Evolutionary conservation across 2,329 filamentous ascomycete genomes (phyloP), one percentile per base, ranked within the genome.

Genomic region (Chaetomium globosum): DNA sequence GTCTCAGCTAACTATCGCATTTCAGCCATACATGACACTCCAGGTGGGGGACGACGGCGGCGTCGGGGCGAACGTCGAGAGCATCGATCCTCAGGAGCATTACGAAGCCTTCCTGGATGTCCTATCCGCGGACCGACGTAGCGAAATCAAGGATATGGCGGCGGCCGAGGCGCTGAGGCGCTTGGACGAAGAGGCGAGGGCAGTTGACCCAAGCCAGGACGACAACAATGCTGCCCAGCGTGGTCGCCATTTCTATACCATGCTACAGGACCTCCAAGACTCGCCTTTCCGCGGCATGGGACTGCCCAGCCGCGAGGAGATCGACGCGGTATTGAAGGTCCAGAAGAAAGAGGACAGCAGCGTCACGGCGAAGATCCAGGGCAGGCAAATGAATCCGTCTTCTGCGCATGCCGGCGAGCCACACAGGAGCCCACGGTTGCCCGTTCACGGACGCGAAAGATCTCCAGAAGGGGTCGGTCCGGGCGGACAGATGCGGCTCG

Each of bases 81-180:
- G 10, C 33, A 46, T 57, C 26, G 54, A 26, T 16, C 3, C 21
- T 28, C n/a, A 46, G n/a, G 26, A 26, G 2, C 26, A 26, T 26
- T 26, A 26, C 26, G 26, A 26, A 4, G 26, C 26, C 26, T 26
- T 57, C 19, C 16, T 57, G n/a, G 54, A 13, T 13, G 33, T 57
- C n/a, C 10, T 57, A 2, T 57, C 54, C 0, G 12, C 54, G 8
- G 54, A 46, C 6, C 54, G 21, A 43, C 21, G 21, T 1, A 57
- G 54, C 54, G 54, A 57, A 10, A 43, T 57, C 30, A 57, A 8
- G 33, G 33, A 46, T 16, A 43, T 57, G n/a, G n/a, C n/a, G n/a
- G n/a, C n/a, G n/a, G n/a, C n/a, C n/a, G n/a, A n/a, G n/a, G n/a
- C n/a, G n/a, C n/a, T n/a, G n/a, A n/a, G n/a, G n/a, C n/a, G n/a